Evolutionary conservation across 257 asterid genomes (phyloP), one percentile per base, ranked within the genome.

Genomic region (Penstemon davidsonii): DNA sequence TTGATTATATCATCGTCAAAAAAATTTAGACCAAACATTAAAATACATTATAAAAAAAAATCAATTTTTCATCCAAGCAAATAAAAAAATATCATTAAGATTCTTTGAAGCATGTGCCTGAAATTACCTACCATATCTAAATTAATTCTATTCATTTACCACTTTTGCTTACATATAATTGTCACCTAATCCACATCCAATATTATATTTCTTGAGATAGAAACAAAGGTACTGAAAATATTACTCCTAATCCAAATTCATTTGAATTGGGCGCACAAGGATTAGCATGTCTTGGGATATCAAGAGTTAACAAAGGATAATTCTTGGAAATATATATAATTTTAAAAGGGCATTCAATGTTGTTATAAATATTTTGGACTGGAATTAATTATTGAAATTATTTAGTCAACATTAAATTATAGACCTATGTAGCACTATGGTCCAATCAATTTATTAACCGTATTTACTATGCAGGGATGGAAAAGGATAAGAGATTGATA

Each of bases 381-480:
- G 45, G 57, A 52, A 25, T 51, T 65, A 36, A 25, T 51, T 65
- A 36, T 5, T 70, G 69, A 40, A 7, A 71, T 76, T 66, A 60
- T 44, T 59, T 10, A 72, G 72, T 76, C 75, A 68, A 63, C 64
- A 67, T 61, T 18, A 66, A 41, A 45, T 7, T 3, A 77, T 58
- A 45, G 25, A 25, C 49, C 50, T 25, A 25, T 37, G 50, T 57
- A 67, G 72, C 68, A 49, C 53, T 62, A 70, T 55, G 40, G 66
- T 70, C 37, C 60, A 40, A 68, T 68, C 72, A 62, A 77, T 60
- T 69, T 60, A 73, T 38, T 65, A 69, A 55, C 56, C 74, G 15
- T 64, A 36, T 65, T 78, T 64, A 78, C 62, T 68, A 66, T 37
- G 9, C 10, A 66, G 13, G 36, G 10, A 19, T 37, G 69, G 5